Evolutionary conservation across 331 rosid genomes (phyloP).

Genomic region (Rhamnella rubrinervis): DNA sequence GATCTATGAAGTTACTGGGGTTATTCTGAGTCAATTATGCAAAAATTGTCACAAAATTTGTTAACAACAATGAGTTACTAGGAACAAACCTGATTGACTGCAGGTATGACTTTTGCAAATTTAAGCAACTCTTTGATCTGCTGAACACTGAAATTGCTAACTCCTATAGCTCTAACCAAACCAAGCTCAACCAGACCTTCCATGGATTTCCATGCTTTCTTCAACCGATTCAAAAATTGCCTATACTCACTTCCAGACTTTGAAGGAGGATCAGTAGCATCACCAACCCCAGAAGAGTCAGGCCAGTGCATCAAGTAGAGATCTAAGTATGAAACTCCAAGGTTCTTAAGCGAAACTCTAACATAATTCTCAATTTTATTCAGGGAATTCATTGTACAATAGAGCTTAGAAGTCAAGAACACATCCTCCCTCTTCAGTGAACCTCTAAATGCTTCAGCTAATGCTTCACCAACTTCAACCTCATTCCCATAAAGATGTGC

Average conservation of each 20-base stretch:
- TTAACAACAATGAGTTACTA: neutral
- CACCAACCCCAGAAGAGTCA: conserved; percentile 45
- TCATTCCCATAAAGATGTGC: conserved; percentile 54
- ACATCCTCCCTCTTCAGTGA: conserved; percentile 44
- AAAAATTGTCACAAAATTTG: neutral
- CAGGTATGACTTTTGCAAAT: conserved; percentile 46
- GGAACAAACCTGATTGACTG: conserved; percentile 45
- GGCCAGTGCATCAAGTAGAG: conserved; percentile 58
- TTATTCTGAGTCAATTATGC: neutral
- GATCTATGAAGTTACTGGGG: neutral
- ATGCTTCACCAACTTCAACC: conserved; percentile 48
- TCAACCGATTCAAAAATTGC: conserved; percentile 44
- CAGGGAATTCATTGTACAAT: conserved; percentile 48
- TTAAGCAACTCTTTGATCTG: conserved; percentile 49
- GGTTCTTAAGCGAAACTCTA: conserved; percentile 49
- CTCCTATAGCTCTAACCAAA: conserved; percentile 47
- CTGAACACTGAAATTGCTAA: conserved; percentile 45
- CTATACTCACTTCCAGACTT: conserved; percentile 46
- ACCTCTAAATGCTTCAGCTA: conserved; percentile 42
- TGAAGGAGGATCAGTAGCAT: conserved; percentile 50
- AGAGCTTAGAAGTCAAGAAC: conserved; percentile 47
- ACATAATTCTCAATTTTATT: conserved; percentile 50
- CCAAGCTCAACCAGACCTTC: conserved; percentile 46
- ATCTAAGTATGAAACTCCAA: conserved; percentile 45
- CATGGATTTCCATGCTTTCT: conserved; percentile 55